These are phyloP conservation scores for Sporisorium iseilematis-ciliati DNA, from an alignment of 1,284 basidiomycete species.

Conservation along the genomic window DNA sequence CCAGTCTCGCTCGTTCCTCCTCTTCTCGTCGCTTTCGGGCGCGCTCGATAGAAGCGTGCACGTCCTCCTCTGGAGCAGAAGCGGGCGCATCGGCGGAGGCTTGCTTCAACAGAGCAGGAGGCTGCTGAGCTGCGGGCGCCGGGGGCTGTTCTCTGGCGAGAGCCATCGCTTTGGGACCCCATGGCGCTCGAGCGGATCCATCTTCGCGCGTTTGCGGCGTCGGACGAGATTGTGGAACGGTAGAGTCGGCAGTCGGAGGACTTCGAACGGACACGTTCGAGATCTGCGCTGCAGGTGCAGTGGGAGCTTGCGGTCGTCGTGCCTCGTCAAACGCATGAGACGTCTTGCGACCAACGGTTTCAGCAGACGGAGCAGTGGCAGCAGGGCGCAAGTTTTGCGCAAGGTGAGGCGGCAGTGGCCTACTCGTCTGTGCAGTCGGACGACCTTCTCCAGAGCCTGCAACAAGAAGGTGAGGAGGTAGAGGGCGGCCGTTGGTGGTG, in stretches of 20 bases:
- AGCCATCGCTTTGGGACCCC: slow-evolving; percentile 37
- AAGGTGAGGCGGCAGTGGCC: slow-evolving; percentile 55
- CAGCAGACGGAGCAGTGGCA: slow-evolving; percentile 7
- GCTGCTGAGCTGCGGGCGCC: slow-evolving; percentile 3
- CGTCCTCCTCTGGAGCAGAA: slow-evolving; percentile 48
- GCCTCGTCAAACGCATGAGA: slow-evolving; percentile 33
- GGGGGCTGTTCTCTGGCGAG: slow-evolving; percentile 10
- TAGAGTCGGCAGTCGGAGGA: slow-evolving; percentile 1
- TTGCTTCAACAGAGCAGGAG: slow-evolving; percentile 1
- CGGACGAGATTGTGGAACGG: slow-evolving; percentile 8
- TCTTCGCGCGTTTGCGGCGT: slow-evolving; percentile 9
- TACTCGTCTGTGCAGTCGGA: slow-evolving; percentile 12
- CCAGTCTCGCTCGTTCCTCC: slow-evolving; percentile 58
- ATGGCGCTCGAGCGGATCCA: slow-evolving; percentile 19
- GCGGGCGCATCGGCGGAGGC: neutral
- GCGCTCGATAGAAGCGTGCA: slow-evolving; percentile 63
- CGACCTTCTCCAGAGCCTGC: slow-evolving; percentile 30
- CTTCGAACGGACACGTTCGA: neutral
- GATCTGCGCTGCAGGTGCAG: slow-evolving; percentile 2
- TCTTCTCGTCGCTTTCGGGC: slow-evolving; percentile 65
- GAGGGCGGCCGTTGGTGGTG: slow-evolving; percentile 27
- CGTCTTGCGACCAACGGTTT: slow-evolving; percentile 29
- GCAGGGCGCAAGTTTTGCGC: slow-evolving; percentile 41
- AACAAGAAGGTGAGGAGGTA: slow-evolving; percentile 38
- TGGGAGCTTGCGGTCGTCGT: slow-evolving; percentile 11